Conservation (phyloP, 306 rosid genomes). For the Fragaria nilgerrensis region DNA sequence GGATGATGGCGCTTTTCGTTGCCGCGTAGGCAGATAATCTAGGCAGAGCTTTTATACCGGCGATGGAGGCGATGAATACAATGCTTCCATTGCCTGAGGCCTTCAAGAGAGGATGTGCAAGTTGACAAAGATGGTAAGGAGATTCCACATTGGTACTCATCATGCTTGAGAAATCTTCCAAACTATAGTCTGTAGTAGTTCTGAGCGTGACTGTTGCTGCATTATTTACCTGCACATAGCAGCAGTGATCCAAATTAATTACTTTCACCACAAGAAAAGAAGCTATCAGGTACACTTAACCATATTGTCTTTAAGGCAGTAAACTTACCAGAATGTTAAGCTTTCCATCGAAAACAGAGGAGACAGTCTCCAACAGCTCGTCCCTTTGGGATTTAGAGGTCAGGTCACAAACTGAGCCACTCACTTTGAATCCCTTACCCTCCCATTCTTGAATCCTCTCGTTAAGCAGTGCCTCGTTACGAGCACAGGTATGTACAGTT, state of each 20-base stretch:
- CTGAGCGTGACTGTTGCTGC: slow-evolving; percentile 6
- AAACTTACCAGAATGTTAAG: slow-evolving; percentile 49
- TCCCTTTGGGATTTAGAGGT: slow-evolving; percentile 28
- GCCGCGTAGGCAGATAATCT: slow-evolving; percentile 40
- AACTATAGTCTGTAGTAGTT: neutral
- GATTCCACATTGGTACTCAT: slow-evolving; percentile 43
- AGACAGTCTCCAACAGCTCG: slow-evolving; percentile 29
- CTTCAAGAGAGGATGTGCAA: slow-evolving; percentile 38
- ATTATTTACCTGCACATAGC: slow-evolving; percentile 31
- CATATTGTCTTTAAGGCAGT: too few species aligned
- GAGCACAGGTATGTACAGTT: slow-evolving; percentile 41
- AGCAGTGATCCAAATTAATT: neutral
- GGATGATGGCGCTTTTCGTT: slow-evolving; percentile 72
- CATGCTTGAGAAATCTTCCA: slow-evolving; percentile 22
- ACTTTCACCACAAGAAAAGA: neutral
- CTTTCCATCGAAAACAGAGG: slow-evolving; percentile 39
- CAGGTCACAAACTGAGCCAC: slow-evolving; percentile 44
- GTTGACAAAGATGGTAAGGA: slow-evolving; percentile 38
- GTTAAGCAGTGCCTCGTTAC: slow-evolving; percentile 29
- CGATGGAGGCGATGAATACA: slow-evolving; percentile 42
- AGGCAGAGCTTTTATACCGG: slow-evolving; percentile 38
- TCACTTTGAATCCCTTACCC: slow-evolving; percentile 40
- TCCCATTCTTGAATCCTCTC: slow-evolving; percentile 41
- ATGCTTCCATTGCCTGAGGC: slow-evolving; percentile 41
- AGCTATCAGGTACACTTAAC: neutral